Evolutionary conservation across 2,329 filamentous ascomycete genomes (phyloP), one percentile per base, ranked within the genome.

Genomic region (Plenodomus tracheiphilus): DNA sequence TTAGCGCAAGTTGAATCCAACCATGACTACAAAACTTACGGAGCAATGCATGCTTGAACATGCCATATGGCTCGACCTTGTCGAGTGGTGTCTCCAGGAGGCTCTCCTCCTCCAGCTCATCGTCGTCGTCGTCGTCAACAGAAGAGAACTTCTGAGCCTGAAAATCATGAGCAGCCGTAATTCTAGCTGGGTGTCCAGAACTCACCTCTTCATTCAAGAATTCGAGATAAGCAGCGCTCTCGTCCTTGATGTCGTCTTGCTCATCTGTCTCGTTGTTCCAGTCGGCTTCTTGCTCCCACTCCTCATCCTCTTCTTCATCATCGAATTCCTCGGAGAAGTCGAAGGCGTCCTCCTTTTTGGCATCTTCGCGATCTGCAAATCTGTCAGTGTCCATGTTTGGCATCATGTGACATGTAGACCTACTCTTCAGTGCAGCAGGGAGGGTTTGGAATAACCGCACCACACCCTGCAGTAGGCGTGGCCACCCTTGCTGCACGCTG

Each of bases 401-500:
- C 36, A 35, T 40, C 7, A 25, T 0, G 4, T 1, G 6, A 21
- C 11, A 11, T 18, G 4, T 16, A 16, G 21, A 77, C 84, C 74
- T 76, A 90, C 87, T 92, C 77, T 92, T 93, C 67, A 96, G 78
- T 2, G 94, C 94, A 18, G 85, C 82, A 34, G 94, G 94, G 42
- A 99, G 79, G 6, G 92, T 93, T 69, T 91, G 89, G 84, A 99
- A 99, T 34, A 99, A 81, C 52, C 89, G 83, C 7, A 94, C 93
- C 46, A 96, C 88, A 32, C 94, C 94, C 64, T 86, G 89, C 38
- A 99, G 82, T 59, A 99, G 79, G 64, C 94, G 84, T 8, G 93
- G 93, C 94, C 94, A 99, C 45, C 94, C 94, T 58, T 91, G 89
- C 58, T 95, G 91, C 21, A 99, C 89, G 66, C 92, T 97, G n/a